Percentiles rank a stretch among this genome's conserved stretches.
These are phyloP conservation scores for Boeremia exigua DNA, from an alignment of 2,329 filamentous ascomycete genomes.

Conservation along the genomic window DNA sequence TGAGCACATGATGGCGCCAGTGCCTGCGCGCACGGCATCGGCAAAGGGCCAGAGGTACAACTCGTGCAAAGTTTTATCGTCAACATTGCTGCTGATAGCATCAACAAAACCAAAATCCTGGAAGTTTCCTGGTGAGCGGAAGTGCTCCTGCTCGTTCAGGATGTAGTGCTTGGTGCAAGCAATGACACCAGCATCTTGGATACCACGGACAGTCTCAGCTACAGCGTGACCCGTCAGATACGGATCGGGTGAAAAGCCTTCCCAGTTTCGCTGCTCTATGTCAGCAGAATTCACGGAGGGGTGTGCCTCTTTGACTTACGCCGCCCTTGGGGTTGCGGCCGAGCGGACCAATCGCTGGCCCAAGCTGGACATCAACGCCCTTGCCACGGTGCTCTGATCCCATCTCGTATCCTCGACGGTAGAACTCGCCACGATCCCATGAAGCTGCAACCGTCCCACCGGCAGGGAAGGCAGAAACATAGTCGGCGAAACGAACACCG, in stretches of 20 bases:
- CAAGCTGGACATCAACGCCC: constrained; percentile 76
- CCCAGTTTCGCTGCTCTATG: constrained; percentile 33
- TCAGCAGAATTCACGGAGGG: neutral
- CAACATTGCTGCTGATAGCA: constrained; percentile 64
- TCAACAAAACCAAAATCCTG: constrained; percentile 67
- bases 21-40: constrained; percentile 58
- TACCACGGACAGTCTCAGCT: constrained; percentile 75
- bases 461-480: constrained; percentile 79
- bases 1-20: constrained; percentile 62
- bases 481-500: constrained; percentile 79
- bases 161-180: constrained; percentile 74
- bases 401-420: constrained; percentile 73
- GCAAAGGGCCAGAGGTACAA: constrained; percentile 67
- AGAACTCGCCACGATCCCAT: constrained; percentile 76
- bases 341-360: constrained; percentile 77
- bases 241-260: constrained; percentile 72
- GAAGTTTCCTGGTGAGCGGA: constrained; percentile 68
- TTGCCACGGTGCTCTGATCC: constrained; percentile 76
- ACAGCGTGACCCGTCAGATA: constrained; percentile 76
- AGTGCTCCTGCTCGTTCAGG: constrained; percentile 65
- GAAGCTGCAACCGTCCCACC: constrained; percentile 83
- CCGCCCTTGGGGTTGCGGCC: constrained; percentile 72
- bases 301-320: constrained; percentile 32
- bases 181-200: constrained; percentile 81
- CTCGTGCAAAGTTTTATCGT: constrained; percentile 69